Conservation (phyloP, 2,329 filamentous ascomycete species). For the Talaromyces funiculosus region DNA sequence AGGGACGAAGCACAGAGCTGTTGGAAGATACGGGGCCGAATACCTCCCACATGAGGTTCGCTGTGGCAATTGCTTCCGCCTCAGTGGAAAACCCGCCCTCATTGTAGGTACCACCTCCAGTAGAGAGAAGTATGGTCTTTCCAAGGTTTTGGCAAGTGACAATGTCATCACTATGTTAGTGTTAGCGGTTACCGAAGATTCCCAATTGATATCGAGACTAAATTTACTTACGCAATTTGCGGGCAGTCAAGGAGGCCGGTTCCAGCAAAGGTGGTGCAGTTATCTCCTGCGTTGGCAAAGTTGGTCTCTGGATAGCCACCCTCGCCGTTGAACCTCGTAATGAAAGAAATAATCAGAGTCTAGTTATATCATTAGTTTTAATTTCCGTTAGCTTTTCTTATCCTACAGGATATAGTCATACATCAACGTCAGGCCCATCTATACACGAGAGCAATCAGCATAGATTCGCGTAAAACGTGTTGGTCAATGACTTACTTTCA, state of each 20-base stretch:
- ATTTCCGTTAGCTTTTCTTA: not conserved
- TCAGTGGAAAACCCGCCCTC: constrained; percentile 59
- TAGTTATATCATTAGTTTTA: constrained; percentile 41
- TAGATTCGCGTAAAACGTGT: not conserved
- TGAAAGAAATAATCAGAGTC: constrained; percentile 61
- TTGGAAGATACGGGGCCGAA: constrained; percentile 55
- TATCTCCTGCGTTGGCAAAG: constrained; percentile 58
- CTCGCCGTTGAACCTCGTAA: constrained; percentile 51
- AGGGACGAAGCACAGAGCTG: constrained; percentile 54
- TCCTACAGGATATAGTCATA: not conserved
- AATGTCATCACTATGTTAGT: constrained; percentile 40
- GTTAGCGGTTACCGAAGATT: constrained; percentile 3
- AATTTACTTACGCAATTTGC: constrained; percentile 53
- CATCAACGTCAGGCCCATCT: constrained; percentile 10
- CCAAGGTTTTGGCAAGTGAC: constrained; percentile 56
- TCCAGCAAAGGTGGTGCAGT: constrained; percentile 55
- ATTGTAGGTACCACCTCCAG: constrained; percentile 66
- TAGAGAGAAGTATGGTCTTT: constrained; percentile 67
- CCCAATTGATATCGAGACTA: not conserved
- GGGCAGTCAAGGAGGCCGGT: constrained; percentile 58
- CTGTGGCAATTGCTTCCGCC: constrained; percentile 49
- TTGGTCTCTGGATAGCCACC: constrained; percentile 51
- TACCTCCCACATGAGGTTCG: constrained; percentile 61
- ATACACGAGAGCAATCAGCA: not conserved
- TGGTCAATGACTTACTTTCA: constrained; percentile 19